Percentiles rank a stretch among this genome's conserved stretches.
These are phyloP conservation scores for Juncus effusus DNA, from an alignment of 176 grass and related monocot species.

Conservation along the genomic window DNA sequence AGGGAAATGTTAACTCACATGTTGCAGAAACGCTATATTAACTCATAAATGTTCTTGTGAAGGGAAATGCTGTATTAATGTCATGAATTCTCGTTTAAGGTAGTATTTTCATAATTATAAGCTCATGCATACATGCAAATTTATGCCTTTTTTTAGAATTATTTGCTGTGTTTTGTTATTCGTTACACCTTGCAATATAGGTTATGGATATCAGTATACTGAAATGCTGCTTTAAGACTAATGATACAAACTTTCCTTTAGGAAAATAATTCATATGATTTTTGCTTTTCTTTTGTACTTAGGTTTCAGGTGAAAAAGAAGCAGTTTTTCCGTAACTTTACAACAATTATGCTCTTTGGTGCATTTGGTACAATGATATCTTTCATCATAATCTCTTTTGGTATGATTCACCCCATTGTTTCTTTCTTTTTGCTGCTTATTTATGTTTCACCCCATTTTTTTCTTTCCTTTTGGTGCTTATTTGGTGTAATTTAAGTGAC, in stretches of 20 bases:
- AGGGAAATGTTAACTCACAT: not conserved
- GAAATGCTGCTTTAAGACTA: constrained; percentile 2
- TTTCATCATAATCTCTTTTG: constrained; percentile 71
- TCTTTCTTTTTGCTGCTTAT: not conserved
- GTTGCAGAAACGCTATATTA: not conserved
- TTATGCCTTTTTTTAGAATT: too few relatives aligned
- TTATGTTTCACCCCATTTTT: not conserved
- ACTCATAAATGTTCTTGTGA: not conserved
- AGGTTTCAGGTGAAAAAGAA: constrained; percentile 99
- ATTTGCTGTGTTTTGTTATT: too few relatives aligned
- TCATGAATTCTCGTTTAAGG: too few relatives aligned
- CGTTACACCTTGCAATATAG: too few relatives aligned
- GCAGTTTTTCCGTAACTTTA: constrained; percentile 90
- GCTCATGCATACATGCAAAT: too few relatives aligned
- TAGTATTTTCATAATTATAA: too few relatives aligned
- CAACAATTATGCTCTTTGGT: constrained; percentile 87
- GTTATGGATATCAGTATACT: constrained; percentile 8
- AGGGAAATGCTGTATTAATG: too few relatives aligned
- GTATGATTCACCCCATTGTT: constrained; percentile 43
- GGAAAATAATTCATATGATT: constrained; percentile 16
- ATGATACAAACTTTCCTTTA: not conserved
- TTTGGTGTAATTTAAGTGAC: not conserved
- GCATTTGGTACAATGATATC: constrained; percentile 87
- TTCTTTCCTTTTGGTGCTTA: constrained; percentile 2
- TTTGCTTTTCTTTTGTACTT: constrained; percentile 9